Base-by-base conservation (phyloP, 352 stramenopile species). In the Pythium sukuiense region DNA sequence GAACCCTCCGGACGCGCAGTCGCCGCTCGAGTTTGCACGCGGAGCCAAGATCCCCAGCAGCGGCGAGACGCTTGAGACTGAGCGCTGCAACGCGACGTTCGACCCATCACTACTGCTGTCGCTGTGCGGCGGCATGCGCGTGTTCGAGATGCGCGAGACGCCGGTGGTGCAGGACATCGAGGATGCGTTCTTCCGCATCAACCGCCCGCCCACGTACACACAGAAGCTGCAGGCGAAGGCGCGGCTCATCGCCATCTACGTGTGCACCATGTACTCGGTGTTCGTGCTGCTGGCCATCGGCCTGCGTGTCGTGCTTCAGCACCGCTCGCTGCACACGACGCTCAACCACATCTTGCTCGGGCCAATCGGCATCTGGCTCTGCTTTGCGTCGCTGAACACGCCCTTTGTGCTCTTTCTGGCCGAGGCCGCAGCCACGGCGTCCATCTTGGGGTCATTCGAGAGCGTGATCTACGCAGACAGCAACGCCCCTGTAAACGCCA, bases 71-170 rank as follows among this genome's bases (percentile, higher is more conserved):
- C 73, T 73, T n/a, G 86, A 93, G 16, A 84, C 75, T 20, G 57
- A 79, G 27, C 74, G 87, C 14, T 86, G 70, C 61, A 92, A 89
- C 6, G 85, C 81, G 7, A 95, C 87, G 37, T 95, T 95, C 65
- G 76, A 93, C 49, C 76, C 85, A 8, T 68, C 83, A 18, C 63
- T 93, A 48, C 48, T 96, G 37, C 66, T 96, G n/a, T 75, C 85
- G 48, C 73, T 96, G 20, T 96, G 87, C 50, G 87, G 87, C 6
- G 85, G 93, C 60, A 96, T 96, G 84, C 81, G 87, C 16, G 76
- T 96, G n/a, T 94, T 92, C 49, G 74, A 85, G 52, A 90, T 96
- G 85, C 70, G 82, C 62, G 86, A 96, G 78, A 96, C 87, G 20
- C 87, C 87, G 0, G 83, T 93, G 33, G 65, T 93, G 20, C 70